Evolutionary conservation across 2,329 filamentous ascomycete species (phyloP).

Genomic region (Phoma sp.): DNA sequence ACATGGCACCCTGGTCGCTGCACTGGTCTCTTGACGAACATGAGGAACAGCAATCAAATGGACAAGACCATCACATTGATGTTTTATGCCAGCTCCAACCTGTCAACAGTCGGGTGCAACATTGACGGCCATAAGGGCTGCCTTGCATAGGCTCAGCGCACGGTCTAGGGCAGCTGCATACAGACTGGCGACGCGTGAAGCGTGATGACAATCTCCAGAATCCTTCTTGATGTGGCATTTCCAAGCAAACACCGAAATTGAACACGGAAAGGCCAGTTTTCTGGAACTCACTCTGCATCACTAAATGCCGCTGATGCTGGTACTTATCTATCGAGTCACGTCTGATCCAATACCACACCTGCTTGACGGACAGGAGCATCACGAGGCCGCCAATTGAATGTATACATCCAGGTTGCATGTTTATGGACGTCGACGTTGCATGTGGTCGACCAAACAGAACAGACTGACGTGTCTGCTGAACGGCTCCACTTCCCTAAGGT

Average conservation of each 20-base stretch:
- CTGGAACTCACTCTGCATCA: not conserved
- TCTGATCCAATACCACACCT: not conserved
- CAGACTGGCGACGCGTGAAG: slow-evolving; percentile 23
- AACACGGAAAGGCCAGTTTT: slow-evolving; percentile 10
- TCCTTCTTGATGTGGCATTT: slow-evolving; percentile 6
- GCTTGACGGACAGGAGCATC: slow-evolving; percentile 1
- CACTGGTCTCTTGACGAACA: slow-evolving; percentile 26
- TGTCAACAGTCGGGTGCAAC: slow-evolving; percentile 41
- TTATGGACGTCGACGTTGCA: slow-evolving; percentile 16
- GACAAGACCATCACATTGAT: slow-evolving; percentile 20
- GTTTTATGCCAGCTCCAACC: slow-evolving; percentile 22
- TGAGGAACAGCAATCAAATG: slow-evolving; percentile 18
- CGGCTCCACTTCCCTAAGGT: slow-evolving; percentile 21
- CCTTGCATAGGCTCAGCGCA: slow-evolving; percentile 35
- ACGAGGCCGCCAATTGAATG: slow-evolving; percentile 6
- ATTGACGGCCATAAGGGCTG: slow-evolving; percentile 28
- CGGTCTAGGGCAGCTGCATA: slow-evolving; percentile 20
- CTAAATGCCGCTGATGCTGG: not conserved
- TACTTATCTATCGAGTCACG: slow-evolving; percentile 1
- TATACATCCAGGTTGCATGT: slow-evolving; percentile 9
- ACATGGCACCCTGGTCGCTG: slow-evolving; percentile 48
- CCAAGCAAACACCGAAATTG: slow-evolving; percentile 14
- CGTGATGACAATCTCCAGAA: slow-evolving; percentile 21
- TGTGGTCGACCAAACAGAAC: slow-evolving; percentile 16
- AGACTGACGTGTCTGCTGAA: slow-evolving; percentile 16